Percentiles rank a stretch among this genome's conserved stretches.
Evolutionary conservation across 805 yeast species (phyloP).

Genomic region (Ogataea nitratoaversa): DNA sequence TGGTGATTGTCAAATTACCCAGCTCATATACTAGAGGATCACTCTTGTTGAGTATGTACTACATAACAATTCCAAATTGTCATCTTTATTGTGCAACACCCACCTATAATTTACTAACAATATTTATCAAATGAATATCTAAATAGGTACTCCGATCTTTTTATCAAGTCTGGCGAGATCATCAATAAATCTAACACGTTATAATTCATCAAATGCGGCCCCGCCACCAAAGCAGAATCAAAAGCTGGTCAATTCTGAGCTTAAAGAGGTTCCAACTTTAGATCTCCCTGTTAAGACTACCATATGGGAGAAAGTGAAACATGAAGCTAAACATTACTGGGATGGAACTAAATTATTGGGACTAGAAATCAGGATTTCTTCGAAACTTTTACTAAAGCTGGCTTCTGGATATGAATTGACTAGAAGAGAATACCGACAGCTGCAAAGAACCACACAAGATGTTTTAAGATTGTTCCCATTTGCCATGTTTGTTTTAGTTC

Average conservation of each 20-base stretch:
- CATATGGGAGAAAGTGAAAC: conserved; percentile 81
- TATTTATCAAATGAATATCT: too few species aligned
- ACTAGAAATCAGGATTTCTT: conserved; percentile 78
- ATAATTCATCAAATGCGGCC: neutral
- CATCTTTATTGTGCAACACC: too few species aligned
- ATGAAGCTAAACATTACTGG: conserved; percentile 88
- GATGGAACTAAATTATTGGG: conserved; percentile 92
- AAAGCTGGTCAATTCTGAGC: neutral
- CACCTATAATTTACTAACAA: too few species aligned
- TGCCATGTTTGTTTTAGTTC: conserved; percentile 81
- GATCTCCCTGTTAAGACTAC: conserved; percentile 39
- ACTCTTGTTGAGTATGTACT: too few species aligned
- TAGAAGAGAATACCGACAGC: conserved; percentile 84
- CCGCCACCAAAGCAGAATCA: neutral
- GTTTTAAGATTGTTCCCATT: conserved; percentile 86
- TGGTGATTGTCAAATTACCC: too few species aligned
- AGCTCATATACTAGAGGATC: too few species aligned
- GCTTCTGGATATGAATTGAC: conserved; percentile 88
- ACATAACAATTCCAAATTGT: too few species aligned
- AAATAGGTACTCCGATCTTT: too few species aligned
- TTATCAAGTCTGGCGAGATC: too few species aligned
- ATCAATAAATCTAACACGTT: neutral
- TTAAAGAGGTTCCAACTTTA: conserved; percentile 1
- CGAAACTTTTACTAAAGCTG: conserved; percentile 74
- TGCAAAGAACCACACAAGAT: conserved; percentile 82